Conservation (phyloP, 768 basidiomycete species). For the Boletus subparvulus region DNA sequence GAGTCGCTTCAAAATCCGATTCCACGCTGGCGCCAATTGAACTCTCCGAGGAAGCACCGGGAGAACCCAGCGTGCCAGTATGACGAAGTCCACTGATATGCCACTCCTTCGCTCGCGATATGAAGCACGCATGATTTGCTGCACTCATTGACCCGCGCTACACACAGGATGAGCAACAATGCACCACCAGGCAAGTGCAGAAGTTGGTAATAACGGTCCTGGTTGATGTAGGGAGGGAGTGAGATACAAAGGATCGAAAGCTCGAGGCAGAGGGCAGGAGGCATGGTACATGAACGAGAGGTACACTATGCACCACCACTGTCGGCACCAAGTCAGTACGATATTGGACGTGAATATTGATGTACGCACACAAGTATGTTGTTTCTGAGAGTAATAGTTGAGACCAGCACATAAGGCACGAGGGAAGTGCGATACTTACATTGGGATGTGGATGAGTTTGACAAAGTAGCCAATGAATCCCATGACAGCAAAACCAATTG, state of each 20-base stretch:
- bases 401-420: slow-evolving; percentile 2
- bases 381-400: slow-evolving; percentile 56
- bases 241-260: slow-evolving; percentile 20
- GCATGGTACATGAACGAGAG: slow-evolving; percentile 13
- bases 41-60: slow-evolving; percentile 1
- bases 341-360: neutral
- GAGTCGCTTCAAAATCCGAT: slow-evolving; percentile 17
- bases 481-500: slow-evolving; percentile 97
- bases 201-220: slow-evolving; percentile 1
- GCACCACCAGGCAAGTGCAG: neutral
- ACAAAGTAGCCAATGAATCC: slow-evolving; percentile 99
- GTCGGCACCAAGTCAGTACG: slow-evolving; percentile 29
- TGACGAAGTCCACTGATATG: slow-evolving; percentile 4
- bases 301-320: slow-evolving; percentile 73
- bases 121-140: slow-evolving; percentile 2
- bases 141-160: neutral
- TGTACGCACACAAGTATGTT: slow-evolving; percentile 93
- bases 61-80: slow-evolving; percentile 4
- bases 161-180: neutral
- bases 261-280: slow-evolving; percentile 12
- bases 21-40: neutral
- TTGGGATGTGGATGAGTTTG: slow-evolving; percentile 97
- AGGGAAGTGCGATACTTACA: slow-evolving; percentile 56
- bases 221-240: slow-evolving; percentile 14
- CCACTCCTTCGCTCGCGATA: neutral